phyloP scores from a whole-genome alignment of 2,329 filamentous ascomycete species.

The Cercospora sp. region DNA sequence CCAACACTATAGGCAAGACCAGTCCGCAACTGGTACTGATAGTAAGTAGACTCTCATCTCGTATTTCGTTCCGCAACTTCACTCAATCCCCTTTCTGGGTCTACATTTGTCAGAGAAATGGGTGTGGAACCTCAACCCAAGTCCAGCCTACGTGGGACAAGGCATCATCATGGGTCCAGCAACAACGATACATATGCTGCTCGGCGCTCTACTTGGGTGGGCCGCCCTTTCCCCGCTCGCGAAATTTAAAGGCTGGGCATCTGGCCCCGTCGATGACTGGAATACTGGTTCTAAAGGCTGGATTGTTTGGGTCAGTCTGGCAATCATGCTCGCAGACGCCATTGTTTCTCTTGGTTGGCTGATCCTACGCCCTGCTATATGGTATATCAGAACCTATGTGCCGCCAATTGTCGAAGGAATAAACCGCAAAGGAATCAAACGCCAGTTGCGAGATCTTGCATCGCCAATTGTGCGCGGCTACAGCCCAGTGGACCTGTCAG shows the following conservation, averaged over 20 bases:
- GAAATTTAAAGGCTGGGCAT: slow-evolving; percentile 83
- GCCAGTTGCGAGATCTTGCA: slow-evolving; percentile 39
- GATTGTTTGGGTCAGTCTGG: slow-evolving; percentile 95
- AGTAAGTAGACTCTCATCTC: slow-evolving; percentile 69
- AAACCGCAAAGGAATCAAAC: slow-evolving; percentile 34
- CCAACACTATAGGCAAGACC: not conserved
- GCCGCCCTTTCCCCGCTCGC: slow-evolving; percentile 85
- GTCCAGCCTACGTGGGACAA: slow-evolving; percentile 94
- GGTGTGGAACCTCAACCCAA: slow-evolving; percentile 96
- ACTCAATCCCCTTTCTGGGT: slow-evolving; percentile 86
- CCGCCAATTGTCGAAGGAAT: slow-evolving; percentile 35
- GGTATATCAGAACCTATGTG: slow-evolving; percentile 45
- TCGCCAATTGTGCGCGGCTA: slow-evolving; percentile 42
- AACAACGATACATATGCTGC: slow-evolving; percentile 91
- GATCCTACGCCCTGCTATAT: slow-evolving; percentile 62
- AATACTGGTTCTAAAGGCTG: slow-evolving; percentile 91
- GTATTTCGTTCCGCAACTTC: slow-evolving; percentile 84
- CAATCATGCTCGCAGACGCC: slow-evolving; percentile 95
- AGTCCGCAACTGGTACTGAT: slow-evolving; percentile 18
- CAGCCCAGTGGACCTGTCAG: slow-evolving; percentile 37
- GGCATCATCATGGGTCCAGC: slow-evolving; percentile 98
- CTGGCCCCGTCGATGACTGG: slow-evolving; percentile 84
- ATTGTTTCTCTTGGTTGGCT: slow-evolving; percentile 84
- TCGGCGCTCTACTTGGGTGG: slow-evolving; percentile 89
- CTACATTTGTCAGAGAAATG: slow-evolving; percentile 70